Evolutionary conservation across 2,329 filamentous ascomycete species (phyloP).

Genomic region (Plenodomus lindquistii): DNA sequence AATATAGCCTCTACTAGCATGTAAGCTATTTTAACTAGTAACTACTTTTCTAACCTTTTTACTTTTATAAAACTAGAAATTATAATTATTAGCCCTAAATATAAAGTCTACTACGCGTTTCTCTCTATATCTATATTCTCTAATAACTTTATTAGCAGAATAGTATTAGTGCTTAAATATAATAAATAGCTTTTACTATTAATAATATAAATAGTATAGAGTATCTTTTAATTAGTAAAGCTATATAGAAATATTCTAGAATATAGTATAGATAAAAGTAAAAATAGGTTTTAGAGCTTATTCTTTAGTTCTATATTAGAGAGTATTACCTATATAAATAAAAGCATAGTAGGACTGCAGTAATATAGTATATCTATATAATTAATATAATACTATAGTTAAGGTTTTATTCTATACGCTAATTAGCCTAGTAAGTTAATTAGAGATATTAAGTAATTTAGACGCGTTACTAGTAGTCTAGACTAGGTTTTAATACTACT

Average conservation of each 20-base stretch:
- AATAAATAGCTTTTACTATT: not conserved
- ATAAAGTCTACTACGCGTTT: slow-evolving; percentile 8
- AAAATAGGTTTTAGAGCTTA: slow-evolving; percentile 1
- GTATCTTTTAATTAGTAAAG: slow-evolving; percentile 2
- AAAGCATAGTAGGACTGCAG: not conserved
- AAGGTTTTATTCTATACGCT: no score
- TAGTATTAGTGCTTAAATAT: not conserved
- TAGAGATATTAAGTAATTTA: no score
- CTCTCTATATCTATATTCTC: not conserved
- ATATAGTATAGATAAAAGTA: slow-evolving; percentile 6
- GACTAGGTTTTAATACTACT: no score
- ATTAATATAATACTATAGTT: no score
- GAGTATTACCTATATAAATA: not conserved
- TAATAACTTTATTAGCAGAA: not conserved
- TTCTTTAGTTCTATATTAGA: slow-evolving; percentile 3
- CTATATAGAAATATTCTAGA: slow-evolving; percentile 6
- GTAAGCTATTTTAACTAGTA: not conserved
- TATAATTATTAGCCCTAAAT: slow-evolving; percentile 3
- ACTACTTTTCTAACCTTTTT: not conserved
- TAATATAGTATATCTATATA: no score
- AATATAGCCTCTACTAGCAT: not conserved
- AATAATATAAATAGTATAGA: slow-evolving; percentile 1
- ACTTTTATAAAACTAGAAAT: slow-evolving; percentile 1
- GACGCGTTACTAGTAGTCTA: no score
- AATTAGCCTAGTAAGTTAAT: no score